Percentiles rank a stretch among this genome's conserved stretches.
Conservation (phyloP, 2,329 filamentous ascomycete genomes). For the Ophiostoma perfectum region DNA sequence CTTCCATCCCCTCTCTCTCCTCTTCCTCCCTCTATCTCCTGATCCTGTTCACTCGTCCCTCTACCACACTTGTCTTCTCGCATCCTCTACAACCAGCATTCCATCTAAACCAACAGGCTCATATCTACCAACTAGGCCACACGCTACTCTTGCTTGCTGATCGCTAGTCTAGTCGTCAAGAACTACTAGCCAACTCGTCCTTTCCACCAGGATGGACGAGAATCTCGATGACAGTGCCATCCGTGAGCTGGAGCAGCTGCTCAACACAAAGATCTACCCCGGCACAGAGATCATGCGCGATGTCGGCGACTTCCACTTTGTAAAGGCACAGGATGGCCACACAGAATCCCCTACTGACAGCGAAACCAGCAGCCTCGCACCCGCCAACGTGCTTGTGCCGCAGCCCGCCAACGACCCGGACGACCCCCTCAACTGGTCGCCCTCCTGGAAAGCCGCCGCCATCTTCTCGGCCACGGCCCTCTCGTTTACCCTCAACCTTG, state of each 20-base stretch:
- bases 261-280: slow-evolving; percentile 31
- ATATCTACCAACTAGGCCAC: no score
- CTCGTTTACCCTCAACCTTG: not conserved
- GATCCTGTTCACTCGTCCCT: no score
- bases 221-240: slow-evolving; percentile 21
- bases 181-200: no score
- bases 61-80: no score
- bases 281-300: slow-evolving; percentile 42
- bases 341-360: slow-evolving; percentile 29
- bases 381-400: not conserved
- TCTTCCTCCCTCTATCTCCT: not conserved
- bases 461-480: not conserved
- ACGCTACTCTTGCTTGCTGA: not conserved
- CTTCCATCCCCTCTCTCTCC: not conserved
- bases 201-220: not conserved
- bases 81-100: no score
- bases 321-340: slow-evolving; percentile 44
- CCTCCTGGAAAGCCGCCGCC: not conserved
- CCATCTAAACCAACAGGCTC: no score
- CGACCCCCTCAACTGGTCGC: not conserved
- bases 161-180: no score
- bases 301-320: slow-evolving; percentile 58
- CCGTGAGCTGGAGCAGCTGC: slow-evolving; percentile 21
- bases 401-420: not conserved
- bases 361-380: not conserved